Percentiles rank a stretch among this genome's conserved stretches.
phyloP scores from a whole-genome alignment of 2,329 filamentous ascomycete genomes.

The Didymella lethalis region DNA sequence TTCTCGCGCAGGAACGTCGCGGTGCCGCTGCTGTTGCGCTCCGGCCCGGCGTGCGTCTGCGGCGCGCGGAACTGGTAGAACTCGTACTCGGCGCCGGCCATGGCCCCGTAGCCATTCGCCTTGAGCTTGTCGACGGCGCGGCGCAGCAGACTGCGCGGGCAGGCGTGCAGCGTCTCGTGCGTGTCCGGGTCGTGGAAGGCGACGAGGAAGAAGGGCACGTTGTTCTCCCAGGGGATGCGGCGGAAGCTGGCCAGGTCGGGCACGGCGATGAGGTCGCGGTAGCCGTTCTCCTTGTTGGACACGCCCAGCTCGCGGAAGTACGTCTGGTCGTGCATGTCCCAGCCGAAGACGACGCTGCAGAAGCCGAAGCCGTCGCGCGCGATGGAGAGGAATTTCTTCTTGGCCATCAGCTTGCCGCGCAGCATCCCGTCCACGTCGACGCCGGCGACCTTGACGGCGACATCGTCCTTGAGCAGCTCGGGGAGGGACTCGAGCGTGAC shows the following conservation, averaged over 20 bases:
- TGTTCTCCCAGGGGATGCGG: conserved; percentile 88
- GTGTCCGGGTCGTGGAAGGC: conserved; percentile 86
- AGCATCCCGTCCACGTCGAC: conserved; percentile 87
- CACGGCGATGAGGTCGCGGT: conserved; percentile 82
- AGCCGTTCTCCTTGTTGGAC: conserved; percentile 90
- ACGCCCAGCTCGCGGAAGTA: conserved; percentile 86
- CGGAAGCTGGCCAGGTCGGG: conserved; percentile 80
- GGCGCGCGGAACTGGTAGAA: conserved; percentile 91
- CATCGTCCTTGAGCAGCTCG: conserved; percentile 72
- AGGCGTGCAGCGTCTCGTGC: conserved; percentile 73
- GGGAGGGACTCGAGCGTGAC: conserved; percentile 72
- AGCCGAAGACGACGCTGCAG: conserved; percentile 93
- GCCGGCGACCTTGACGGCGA: conserved; percentile 85
- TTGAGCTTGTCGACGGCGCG: conserved; percentile 72
- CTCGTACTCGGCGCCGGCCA: conserved; percentile 94
- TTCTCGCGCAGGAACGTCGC: conserved; percentile 78
- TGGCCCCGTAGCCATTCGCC: conserved; percentile 75
- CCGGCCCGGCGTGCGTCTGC: conserved; percentile 55
- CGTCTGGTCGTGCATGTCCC: conserved; percentile 96
- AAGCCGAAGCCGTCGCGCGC: conserved; percentile 86
- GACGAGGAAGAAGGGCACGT: conserved; percentile 85
- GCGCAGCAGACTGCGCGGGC: conserved; percentile 78
- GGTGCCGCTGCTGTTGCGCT: conserved; percentile 71
- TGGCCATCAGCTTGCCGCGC: conserved; percentile 89
- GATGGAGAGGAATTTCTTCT: conserved; percentile 89